phyloP scores from a whole-genome alignment of 108 stramenopile genomes.

The Pseudonitzschia multistriata region DNA sequence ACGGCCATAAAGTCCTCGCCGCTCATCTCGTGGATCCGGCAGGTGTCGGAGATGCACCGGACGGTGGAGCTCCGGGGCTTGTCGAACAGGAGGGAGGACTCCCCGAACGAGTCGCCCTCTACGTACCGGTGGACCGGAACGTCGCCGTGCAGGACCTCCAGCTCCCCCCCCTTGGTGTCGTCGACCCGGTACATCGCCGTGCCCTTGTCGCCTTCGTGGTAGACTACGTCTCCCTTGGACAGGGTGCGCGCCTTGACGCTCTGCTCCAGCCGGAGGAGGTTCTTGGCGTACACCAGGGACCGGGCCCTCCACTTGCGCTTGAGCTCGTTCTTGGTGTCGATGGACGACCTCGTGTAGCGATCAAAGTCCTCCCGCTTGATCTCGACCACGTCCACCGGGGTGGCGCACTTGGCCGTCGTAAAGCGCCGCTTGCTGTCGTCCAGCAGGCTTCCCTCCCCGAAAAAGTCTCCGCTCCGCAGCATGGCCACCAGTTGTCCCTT shows the following conservation, averaged over 20 bases:
- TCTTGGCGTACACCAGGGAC: constrained; percentile 57
- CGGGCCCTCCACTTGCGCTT: constrained; percentile 58
- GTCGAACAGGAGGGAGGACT: constrained; percentile 61
- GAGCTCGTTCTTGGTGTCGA: constrained; percentile 48
- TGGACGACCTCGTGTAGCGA: constrained; percentile 40
- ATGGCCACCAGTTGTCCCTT: constrained; percentile 72
- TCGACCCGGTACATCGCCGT: constrained; percentile 69
- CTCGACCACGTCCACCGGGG: constrained; percentile 75
- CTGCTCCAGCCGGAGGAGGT: constrained; percentile 59
- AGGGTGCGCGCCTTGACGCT: constrained; percentile 45
- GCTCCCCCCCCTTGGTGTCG: constrained; percentile 48
- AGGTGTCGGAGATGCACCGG: constrained; percentile 50
- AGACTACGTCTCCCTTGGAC: constrained; percentile 64
- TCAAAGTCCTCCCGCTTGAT: constrained; percentile 69
- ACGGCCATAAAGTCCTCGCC: constrained; percentile 62
- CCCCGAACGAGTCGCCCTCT: constrained; percentile 70
- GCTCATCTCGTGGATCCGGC: constrained; percentile 64
- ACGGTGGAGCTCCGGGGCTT: constrained; percentile 58
- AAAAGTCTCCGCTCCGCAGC: constrained; percentile 73
- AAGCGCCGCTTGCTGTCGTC: constrained; percentile 49
- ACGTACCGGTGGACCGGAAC: constrained; percentile 48
- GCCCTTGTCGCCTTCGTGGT: constrained; percentile 65
- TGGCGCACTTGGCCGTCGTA: constrained; percentile 64
- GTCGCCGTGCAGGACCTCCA: constrained; percentile 55
- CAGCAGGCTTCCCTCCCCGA: constrained; percentile 77